Conservation (phyloP, 2,329 filamentous ascomycete genomes). For the Nemania sp. region DNA sequence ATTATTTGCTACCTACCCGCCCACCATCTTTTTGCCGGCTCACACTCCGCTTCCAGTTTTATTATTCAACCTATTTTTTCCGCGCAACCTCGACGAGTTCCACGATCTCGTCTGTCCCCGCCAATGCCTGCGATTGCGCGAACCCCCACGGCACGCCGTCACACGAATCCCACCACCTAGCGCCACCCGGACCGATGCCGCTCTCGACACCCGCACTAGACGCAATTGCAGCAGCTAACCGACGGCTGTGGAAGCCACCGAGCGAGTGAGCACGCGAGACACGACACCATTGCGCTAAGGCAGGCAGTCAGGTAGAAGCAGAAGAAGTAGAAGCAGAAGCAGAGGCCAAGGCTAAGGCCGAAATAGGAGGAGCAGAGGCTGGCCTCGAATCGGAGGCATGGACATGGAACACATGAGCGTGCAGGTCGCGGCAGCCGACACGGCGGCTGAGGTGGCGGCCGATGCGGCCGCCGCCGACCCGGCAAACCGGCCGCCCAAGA, state of each 20-base stretch:
- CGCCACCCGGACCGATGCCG: slow-evolving; percentile 24
- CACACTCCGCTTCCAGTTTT: too few species aligned
- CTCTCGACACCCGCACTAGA: slow-evolving; percentile 22
- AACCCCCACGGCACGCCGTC: slow-evolving; percentile 6
- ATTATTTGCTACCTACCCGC: too few species aligned
- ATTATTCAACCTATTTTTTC: too few species aligned
- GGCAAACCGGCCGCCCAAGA: slow-evolving; percentile 39
- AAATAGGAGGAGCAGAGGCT: too few species aligned
- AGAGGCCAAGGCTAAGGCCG: too few species aligned
- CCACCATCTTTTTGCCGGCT: too few species aligned
- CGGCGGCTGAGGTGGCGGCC: slow-evolving; percentile 41
- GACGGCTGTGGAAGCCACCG: slow-evolving; percentile 24
- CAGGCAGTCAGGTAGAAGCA: too few species aligned
- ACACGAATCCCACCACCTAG: slow-evolving; percentile 4
- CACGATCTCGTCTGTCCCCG: neutral
- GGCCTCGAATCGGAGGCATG: slow-evolving; percentile 27
- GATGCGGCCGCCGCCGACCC: slow-evolving; percentile 40
- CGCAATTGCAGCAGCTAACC: slow-evolving; percentile 24
- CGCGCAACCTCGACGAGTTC: too few species aligned
- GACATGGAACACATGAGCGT: slow-evolving; percentile 43
- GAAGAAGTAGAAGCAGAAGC: neutral
- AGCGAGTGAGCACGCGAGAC: slow-evolving; percentile 17
- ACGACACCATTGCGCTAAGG: neutral
- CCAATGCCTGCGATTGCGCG: slow-evolving; percentile 24
- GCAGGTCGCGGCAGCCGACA: slow-evolving; percentile 40